Percentiles rank a stretch among this genome's conserved stretches.
Conservation (phyloP, 2,329 filamentous ascomycete genomes). For the Cephalotrichum gorgonifer region DNA sequence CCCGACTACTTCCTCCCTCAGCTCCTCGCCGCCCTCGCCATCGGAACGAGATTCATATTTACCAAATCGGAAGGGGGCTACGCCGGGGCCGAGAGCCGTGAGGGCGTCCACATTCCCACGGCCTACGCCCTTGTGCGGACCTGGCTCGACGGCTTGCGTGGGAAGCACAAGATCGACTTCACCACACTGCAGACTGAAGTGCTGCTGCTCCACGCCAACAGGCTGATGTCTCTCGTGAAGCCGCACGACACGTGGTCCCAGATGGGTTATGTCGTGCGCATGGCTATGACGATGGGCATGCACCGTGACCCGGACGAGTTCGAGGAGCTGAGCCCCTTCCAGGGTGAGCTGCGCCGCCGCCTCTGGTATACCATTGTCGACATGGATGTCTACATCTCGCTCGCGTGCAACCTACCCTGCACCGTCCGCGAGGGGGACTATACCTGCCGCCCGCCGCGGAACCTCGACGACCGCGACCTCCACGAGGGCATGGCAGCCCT, state of each 20-base stretch:
- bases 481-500: slow-evolving; percentile 35
- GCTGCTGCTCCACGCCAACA: slow-evolving; percentile 39
- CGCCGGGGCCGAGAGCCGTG: slow-evolving; percentile 37
- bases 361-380: slow-evolving; percentile 48
- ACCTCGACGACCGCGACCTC: slow-evolving; percentile 41
- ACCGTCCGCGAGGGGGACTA: slow-evolving; percentile 42
- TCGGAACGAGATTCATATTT: slow-evolving; percentile 38
- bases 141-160: slow-evolving; percentile 41
- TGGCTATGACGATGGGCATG: slow-evolving; percentile 50
- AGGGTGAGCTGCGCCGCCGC: slow-evolving; percentile 41
- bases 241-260: slow-evolving; percentile 43
- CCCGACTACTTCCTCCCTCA: slow-evolving; percentile 43
- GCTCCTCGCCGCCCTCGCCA: slow-evolving; percentile 39
- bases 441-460: slow-evolving; percentile 40
- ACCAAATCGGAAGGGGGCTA: slow-evolving; percentile 34
- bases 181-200: slow-evolving; percentile 43
- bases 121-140: slow-evolving; percentile 42
- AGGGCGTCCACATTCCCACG: slow-evolving; percentile 46
- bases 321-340: slow-evolving; percentile 36
- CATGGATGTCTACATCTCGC: slow-evolving; percentile 44
- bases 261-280: slow-evolving; percentile 42
- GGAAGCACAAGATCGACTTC: slow-evolving; percentile 42
- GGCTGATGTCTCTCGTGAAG: slow-evolving; percentile 38
- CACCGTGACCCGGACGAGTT: slow-evolving; percentile 47
- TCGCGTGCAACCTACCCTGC: slow-evolving; percentile 40